Evolutionary conservation across 2,329 filamentous ascomycete species (phyloP).

Genomic region (Exophiala dermatitidis): DNA sequence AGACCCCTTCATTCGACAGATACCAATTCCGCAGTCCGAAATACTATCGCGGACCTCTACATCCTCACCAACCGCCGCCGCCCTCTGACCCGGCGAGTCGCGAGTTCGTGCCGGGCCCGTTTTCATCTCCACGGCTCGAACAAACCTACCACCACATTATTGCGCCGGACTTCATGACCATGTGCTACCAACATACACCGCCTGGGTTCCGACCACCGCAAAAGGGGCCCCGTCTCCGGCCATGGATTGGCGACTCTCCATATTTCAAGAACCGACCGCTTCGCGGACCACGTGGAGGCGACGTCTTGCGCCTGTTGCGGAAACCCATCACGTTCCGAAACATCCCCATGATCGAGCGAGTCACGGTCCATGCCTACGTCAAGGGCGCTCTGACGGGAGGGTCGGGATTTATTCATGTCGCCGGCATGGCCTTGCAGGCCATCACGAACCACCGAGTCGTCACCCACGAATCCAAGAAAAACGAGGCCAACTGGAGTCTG

Average conservation of each 20-base stretch:
- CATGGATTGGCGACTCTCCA: slow-evolving; percentile 84
- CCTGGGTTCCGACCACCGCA: slow-evolving; percentile 60
- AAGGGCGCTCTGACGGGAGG: slow-evolving; percentile 62
- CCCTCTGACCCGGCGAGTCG: slow-evolving; percentile 81
- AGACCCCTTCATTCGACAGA: slow-evolving; percentile 43
- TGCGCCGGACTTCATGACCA: slow-evolving; percentile 76
- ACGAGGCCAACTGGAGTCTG: slow-evolving; percentile 69
- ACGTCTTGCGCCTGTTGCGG: slow-evolving; percentile 46
- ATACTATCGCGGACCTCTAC: slow-evolving; percentile 87
- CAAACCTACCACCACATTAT: slow-evolving; percentile 86
- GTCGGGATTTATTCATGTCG: slow-evolving; percentile 69
- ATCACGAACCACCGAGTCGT: slow-evolving; percentile 70
- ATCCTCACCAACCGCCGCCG: slow-evolving; percentile 84
- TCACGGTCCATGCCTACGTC: slow-evolving; percentile 72
- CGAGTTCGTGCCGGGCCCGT: slow-evolving; percentile 83
- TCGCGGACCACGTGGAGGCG: slow-evolving; percentile 73
- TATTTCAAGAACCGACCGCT: slow-evolving; percentile 89
- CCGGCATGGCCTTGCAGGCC: slow-evolving; percentile 74
- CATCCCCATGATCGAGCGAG: slow-evolving; percentile 70
- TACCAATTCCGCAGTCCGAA: slow-evolving; percentile 93
- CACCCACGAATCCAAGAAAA: slow-evolving; percentile 62
- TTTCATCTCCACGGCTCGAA: slow-evolving; percentile 75
- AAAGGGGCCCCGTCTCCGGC: slow-evolving; percentile 61
- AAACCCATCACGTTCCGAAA: slow-evolving; percentile 68
- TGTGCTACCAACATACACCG: slow-evolving; percentile 78